These are phyloP conservation scores for Fusarium torulosum DNA, from an alignment of 2,329 filamentous ascomycete genomes.

Conservation along the genomic window DNA sequence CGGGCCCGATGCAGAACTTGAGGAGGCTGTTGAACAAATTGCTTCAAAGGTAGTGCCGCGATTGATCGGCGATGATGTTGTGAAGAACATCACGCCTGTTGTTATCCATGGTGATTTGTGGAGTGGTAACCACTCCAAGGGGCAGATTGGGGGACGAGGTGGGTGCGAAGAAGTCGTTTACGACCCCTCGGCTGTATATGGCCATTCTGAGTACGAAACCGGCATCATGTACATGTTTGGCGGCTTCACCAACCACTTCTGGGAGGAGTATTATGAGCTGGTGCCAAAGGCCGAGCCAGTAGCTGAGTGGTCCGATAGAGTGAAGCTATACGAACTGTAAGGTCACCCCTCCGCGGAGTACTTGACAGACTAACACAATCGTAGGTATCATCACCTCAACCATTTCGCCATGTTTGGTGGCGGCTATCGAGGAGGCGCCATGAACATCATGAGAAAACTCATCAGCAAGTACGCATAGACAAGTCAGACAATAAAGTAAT, in stretches of 20 bases:
- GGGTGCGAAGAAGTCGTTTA: conserved; percentile 81
- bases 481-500: conserved; percentile 16
- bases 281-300: conserved; percentile 84
- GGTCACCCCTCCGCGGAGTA: conserved; percentile 46
- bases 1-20: conserved; percentile 73
- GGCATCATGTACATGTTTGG: conserved; percentile 99
- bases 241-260: conserved; percentile 79
- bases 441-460: conserved; percentile 82
- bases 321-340: conserved; percentile 84
- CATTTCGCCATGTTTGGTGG: conserved; percentile 88
- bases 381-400: conserved; percentile 88
- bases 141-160: conserved; percentile 68
- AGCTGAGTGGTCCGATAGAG: conserved; percentile 86
- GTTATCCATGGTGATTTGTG: conserved; percentile 94
- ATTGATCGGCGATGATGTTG: conserved; percentile 75
- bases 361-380: not conserved
- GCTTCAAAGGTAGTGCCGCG: conserved; percentile 77
- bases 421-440: conserved; percentile 79
- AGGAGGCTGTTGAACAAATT: conserved; percentile 72
- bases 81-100: conserved; percentile 78
- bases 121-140: conserved; percentile 83
- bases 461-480: conserved; percentile 74
- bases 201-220: conserved; percentile 89
- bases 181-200: conserved; percentile 85
- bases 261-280: conserved; percentile 80